A percentile compares a stretch with the other conserved stretches of the same genome.
Conservation (phyloP, 1,284 basidiomycete genomes). For the Cerioporus squamosus region DNA sequence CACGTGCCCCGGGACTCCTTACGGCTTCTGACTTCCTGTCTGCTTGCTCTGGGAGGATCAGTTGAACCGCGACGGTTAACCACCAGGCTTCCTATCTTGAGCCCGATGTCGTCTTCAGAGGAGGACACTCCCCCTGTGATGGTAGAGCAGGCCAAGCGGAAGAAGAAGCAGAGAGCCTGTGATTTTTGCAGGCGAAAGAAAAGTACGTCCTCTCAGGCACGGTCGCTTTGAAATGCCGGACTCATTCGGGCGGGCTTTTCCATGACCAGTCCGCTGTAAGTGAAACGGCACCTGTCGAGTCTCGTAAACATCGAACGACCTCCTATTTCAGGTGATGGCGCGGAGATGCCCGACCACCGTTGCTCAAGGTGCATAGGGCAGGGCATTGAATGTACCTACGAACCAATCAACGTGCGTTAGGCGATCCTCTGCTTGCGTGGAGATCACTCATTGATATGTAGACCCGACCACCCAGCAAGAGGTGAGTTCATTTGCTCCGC, state of each 20-base stretch:
- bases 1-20: too few species aligned
- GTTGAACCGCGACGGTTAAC: too few species aligned
- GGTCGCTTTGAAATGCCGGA: neutral
- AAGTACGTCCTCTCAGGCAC: slow-evolving; percentile 46
- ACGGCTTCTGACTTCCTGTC: too few species aligned
- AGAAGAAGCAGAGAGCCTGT: slow-evolving; percentile 72
- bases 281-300: neutral
- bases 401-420: slow-evolving; percentile 64
- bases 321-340: slow-evolving; percentile 31
- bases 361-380: slow-evolving; percentile 83
- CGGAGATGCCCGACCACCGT: slow-evolving; percentile 59
- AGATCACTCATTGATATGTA: slow-evolving; percentile 30
- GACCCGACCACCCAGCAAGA: slow-evolving; percentile 86
- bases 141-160: slow-evolving; percentile 51
- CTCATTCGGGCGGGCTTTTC: neutral
- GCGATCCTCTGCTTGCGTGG: neutral
- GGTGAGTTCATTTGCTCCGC: slow-evolving; percentile 46
- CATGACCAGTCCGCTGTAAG: slow-evolving; percentile 19
- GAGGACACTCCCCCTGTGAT: slow-evolving; percentile 37
- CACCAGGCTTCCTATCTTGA: neutral
- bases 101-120: slow-evolving; percentile 47
- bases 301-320: neutral
- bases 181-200: slow-evolving; percentile 78
- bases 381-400: slow-evolving; percentile 78
- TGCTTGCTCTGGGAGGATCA: too few species aligned